These are phyloP conservation scores for Mycena haematopus DNA, from an alignment of 768 basidiomycete species.

Conservation along the genomic window DNA sequence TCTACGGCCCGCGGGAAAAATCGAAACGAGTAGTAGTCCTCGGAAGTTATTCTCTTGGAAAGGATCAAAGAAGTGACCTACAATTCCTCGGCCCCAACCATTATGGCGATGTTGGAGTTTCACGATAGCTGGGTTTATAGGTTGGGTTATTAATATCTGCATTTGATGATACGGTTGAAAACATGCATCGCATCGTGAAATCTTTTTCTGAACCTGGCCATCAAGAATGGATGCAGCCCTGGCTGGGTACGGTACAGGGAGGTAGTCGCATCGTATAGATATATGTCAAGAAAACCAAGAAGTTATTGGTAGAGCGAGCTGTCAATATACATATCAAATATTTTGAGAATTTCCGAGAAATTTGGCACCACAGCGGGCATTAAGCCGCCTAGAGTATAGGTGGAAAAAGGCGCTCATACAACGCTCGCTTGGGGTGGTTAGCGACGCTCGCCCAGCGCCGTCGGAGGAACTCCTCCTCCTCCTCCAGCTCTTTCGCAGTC, in stretches of 20 bases:
- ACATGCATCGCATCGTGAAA: no score
- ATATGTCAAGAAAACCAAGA: no score
- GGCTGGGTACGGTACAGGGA: no score
- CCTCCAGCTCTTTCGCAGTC: background rate
- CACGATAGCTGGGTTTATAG: no score
- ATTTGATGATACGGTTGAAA: no score
- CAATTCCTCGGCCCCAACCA: background rate
- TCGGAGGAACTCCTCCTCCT: background rate
- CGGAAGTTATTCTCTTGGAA: conserved; percentile 1
- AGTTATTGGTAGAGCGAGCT: no score
- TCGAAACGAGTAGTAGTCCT: background rate
- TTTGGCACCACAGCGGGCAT: background rate
- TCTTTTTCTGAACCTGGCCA: no score
- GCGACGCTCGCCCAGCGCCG: background rate
- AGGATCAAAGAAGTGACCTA: background rate
- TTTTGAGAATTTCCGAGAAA: background rate
- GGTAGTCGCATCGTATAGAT: no score
- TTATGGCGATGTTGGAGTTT: background rate
- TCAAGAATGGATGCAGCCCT: no score
- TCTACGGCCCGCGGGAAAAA: conserved; percentile 3
- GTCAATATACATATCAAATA: background rate
- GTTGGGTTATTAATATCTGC: no score
- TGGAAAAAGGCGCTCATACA: background rate
- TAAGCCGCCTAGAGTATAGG: background rate
- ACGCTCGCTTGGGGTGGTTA: background rate